These are phyloP conservation scores for Castanopsis chinensis DNA, from an alignment of 306 rosid genomes.

Conservation along the genomic window DNA sequence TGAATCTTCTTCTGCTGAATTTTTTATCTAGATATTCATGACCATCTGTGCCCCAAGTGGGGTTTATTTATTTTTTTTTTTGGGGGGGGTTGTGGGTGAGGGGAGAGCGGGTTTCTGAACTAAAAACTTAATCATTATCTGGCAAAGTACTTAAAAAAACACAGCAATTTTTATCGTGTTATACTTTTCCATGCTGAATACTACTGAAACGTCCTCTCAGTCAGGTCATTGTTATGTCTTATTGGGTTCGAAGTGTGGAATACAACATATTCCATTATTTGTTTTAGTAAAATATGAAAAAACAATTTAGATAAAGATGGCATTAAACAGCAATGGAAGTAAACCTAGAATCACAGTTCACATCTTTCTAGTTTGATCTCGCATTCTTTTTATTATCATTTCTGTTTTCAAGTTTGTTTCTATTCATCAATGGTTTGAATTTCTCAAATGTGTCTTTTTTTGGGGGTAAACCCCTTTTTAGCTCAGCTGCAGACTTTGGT, in stretches of 20 bases:
- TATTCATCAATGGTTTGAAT: neutral
- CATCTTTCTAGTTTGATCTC: neutral
- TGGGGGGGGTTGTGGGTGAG: neutral
- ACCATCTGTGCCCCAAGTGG: neutral
- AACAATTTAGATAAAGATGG: neutral
- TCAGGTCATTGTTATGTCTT: neutral
- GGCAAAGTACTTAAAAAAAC: neutral
- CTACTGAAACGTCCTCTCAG: neutral
- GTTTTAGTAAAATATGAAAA: neutral
- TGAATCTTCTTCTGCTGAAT: slow-evolving; percentile 6
- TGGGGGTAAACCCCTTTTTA: neutral
- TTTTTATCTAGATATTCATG: neutral
- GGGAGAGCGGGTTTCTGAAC: neutral
- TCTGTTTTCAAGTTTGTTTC: neutral
- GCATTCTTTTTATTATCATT: neutral
- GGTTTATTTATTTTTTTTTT: too few relatives aligned
- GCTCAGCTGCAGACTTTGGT: neutral
- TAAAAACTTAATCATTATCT: neutral
- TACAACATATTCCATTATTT: neutral
- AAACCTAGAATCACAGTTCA: neutral
- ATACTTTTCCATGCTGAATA: neutral
- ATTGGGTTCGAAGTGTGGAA: neutral
- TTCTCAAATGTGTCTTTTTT: neutral
- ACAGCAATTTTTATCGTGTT: neutral
- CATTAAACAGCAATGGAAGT: neutral